phyloP scores from a whole-genome alignment of 148 eudicot genomes.

The Amaranthus cruentus region DNA sequence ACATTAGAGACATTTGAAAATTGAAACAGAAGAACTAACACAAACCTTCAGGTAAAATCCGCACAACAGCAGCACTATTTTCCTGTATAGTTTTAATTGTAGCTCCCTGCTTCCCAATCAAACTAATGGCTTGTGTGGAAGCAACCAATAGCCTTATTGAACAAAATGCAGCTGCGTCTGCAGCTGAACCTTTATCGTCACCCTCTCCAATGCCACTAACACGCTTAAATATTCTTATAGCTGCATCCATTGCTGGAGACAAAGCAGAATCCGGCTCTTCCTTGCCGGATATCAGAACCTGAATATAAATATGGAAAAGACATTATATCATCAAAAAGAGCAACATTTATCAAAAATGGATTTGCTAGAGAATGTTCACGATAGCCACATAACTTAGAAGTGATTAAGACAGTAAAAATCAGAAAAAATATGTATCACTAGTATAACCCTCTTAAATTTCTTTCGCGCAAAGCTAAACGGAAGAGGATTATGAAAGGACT shows the following conservation, averaged over 20 bases:
- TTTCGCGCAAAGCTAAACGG: background rate
- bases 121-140: constrained; percentile 34
- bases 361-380: background rate
- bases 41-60: constrained; percentile 68
- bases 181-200: constrained; percentile 20
- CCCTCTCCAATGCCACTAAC: constrained; percentile 33
- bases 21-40: constrained; percentile 5
- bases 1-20: background rate
- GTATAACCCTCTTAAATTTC: background rate
- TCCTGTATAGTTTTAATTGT: constrained; percentile 56
- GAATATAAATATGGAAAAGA: constrained; percentile 13
- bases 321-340: background rate
- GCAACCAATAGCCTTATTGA: constrained; percentile 37
- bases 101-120: constrained; percentile 47
- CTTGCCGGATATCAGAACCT: constrained; percentile 50
- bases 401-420: background rate
- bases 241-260: constrained; percentile 51
- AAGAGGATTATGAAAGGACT: background rate
- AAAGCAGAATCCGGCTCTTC: constrained; percentile 40
- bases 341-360: background rate
- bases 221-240: constrained; percentile 40
- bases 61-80: constrained; percentile 61
- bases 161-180: constrained; percentile 37
- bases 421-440: background rate
- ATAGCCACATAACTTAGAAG: background rate